A percentile compares a stretch with the other conserved stretches of the same genome.
Evolutionary conservation across 768 basidiomycete genomes (phyloP).

Genomic region (Termitomyces bulborhizus): DNA sequence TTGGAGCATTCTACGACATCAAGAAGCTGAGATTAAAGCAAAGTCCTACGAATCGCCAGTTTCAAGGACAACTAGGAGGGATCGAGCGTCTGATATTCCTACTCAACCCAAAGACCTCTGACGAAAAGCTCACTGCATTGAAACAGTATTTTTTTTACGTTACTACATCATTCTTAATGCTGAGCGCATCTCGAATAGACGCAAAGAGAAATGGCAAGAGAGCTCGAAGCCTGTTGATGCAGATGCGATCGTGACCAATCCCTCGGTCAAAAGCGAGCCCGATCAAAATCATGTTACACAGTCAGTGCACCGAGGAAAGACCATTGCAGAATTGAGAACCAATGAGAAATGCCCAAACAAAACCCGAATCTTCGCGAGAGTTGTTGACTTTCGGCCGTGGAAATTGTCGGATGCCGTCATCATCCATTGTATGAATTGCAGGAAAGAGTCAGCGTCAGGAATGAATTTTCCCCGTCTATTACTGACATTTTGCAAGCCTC

Average conservation of each 20-base stretch:
- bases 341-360: slow-evolving; percentile 26
- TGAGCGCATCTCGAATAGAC: slow-evolving; percentile 13
- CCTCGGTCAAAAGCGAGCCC: not conserved
- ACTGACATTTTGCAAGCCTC: slow-evolving; percentile 29
- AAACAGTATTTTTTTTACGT: slow-evolving; percentile 27
- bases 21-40: slow-evolving; percentile 44
- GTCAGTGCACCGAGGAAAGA: slow-evolving; percentile 12
- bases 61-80: slow-evolving; percentile 44
- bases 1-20: slow-evolving; percentile 41
- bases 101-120: slow-evolving; percentile 27
- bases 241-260: not conserved
- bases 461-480: not conserved
- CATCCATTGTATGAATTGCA: slow-evolving; percentile 48
- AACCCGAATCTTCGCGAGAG: slow-evolving; percentile 41
- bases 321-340: slow-evolving; percentile 32
- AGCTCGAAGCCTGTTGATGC: not conserved
- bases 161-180: not conserved
- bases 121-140: slow-evolving; percentile 34
- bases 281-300: not conserved
- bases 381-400: slow-evolving; percentile 51
- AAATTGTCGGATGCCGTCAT: slow-evolving; percentile 40
- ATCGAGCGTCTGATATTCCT: slow-evolving; percentile 35
- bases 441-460: slow-evolving; percentile 33
- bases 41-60: slow-evolving; percentile 20
- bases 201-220: slow-evolving; percentile 23